Evolutionary conservation across 805 yeast genomes (phyloP).

Genomic region (Metschnikowia peoriensis): DNA sequence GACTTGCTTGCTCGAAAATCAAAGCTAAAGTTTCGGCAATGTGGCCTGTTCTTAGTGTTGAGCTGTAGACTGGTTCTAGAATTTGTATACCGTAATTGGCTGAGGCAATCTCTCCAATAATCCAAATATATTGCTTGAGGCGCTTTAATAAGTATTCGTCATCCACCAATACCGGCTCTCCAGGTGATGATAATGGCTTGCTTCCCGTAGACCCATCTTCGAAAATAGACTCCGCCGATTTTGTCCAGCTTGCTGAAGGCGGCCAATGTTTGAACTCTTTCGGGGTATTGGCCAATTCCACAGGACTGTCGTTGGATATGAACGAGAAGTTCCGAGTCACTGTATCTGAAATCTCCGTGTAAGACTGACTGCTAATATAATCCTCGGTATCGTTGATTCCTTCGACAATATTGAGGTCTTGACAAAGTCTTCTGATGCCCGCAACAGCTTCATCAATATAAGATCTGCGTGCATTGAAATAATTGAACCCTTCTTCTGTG

Average conservation of each 20-base stretch:
- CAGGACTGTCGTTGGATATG: conserved; percentile 5
- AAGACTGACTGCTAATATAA: not conserved
- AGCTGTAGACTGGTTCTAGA: conserved; percentile 31
- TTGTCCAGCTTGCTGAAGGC: conserved; percentile 3
- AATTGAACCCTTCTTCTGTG: conserved; percentile 74
- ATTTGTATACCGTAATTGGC: conserved; percentile 62
- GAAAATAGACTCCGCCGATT: conserved; percentile 4
- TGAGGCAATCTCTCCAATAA: conserved; percentile 79
- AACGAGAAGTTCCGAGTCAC: not conserved
- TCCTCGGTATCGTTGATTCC: conserved; percentile 1
- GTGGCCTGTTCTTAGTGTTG: conserved; percentile 19
- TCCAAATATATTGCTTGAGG: conserved; percentile 81
- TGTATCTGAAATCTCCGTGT: not conserved
- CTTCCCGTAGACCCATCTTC: conserved; percentile 4
- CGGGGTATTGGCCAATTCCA: conserved; percentile 3
- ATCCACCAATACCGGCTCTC: not conserved
- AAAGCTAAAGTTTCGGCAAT: conserved; percentile 50
- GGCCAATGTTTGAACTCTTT: conserved; percentile 5
- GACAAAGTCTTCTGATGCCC: conserved; percentile 11
- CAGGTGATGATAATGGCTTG: not conserved
- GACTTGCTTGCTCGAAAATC: conserved; percentile 29
- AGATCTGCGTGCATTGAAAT: conserved; percentile 43
- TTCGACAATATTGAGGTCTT: conserved; percentile 12
- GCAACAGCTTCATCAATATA: conserved; percentile 38
- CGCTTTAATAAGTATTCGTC: conserved; percentile 24